Evolutionary conservation across 2,329 filamentous ascomycete genomes (phyloP).

Genomic region (Xylariaceae sp.): DNA sequence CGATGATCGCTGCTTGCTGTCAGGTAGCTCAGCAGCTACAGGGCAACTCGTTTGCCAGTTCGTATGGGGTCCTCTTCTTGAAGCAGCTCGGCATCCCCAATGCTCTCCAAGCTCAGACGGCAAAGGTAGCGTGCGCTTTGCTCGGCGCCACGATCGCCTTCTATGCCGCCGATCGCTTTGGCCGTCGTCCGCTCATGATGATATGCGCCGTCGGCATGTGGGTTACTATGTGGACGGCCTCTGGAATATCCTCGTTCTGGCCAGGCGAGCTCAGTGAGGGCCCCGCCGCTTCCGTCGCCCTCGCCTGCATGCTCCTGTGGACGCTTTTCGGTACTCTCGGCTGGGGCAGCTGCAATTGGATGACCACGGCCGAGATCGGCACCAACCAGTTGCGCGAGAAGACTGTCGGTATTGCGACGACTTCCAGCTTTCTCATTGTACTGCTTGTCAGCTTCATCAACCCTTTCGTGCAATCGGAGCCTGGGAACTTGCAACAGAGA

Average conservation of each 20-base stretch:
- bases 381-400: constrained; percentile 24
- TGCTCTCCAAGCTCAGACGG: background rate
- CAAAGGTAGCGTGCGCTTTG: background rate
- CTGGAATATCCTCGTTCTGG: background rate
- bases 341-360: constrained; percentile 18
- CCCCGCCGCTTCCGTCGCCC: too few species aligned
- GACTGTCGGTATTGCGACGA: constrained; percentile 23
- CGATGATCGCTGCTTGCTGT: constrained; percentile 10
- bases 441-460: constrained; percentile 25
- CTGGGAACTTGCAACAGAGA: constrained; percentile 27
- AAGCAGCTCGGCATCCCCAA: constrained; percentile 11
- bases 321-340: background rate
- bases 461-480: constrained; percentile 24
- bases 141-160: background rate
- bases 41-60: constrained; percentile 15
- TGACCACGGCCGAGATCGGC: constrained; percentile 23
- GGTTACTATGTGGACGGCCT: background rate
- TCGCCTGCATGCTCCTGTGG: background rate
- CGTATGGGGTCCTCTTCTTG: constrained; percentile 20
- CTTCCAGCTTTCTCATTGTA: constrained; percentile 1
- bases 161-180: background rate
- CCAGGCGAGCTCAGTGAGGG: too few species aligned
- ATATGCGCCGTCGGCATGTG: background rate
- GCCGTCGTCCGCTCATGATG: background rate
- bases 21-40: constrained; percentile 19